Base-by-base conservation (phyloP, 1,284 basidiomycete genomes). In the Cronartium quercuum region DNA sequence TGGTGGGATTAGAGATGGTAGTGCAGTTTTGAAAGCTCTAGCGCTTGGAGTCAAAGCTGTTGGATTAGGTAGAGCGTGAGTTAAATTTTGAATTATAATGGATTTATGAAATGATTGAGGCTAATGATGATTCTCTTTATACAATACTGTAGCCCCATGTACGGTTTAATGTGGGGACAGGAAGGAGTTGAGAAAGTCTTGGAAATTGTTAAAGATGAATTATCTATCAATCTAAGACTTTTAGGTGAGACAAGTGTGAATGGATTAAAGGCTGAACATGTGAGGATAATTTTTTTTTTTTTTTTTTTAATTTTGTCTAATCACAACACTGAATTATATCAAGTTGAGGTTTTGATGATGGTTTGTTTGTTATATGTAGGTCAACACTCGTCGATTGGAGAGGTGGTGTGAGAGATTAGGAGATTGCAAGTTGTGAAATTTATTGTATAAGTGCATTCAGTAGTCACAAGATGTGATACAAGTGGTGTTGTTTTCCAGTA, bases 11-110 rank as follows among this genome's bases (percentile, higher is more conserved):
- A 76, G 81, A 0, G 76, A 78, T 2, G 80, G 81, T 13, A 77
- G 76, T 2, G 80, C 81, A 61, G 76, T 79, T 57, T 78, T 81
- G 76, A 81, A 80, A 57, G 81, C 81, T 0, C 73, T 82, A 7
- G 80, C 80, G 5, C 75, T 82, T 9, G 80, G 81, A 0, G 81
- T 80, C 0, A 77, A 79, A 15, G 78, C 75, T 37, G 76, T 78
- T 60, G 68, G 78, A 62, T 76, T 81, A 60, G 79, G 77, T 29
- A 29, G 58, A 35, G 7, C 18, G 51, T 55, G 9, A 10, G 51
- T 55, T 1, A 21, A 21, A 4, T 51, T 12, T 55, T 55, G n/a
- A n/a, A n/a, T 55, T 10, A 9, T 6, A 21, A 21, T 21, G n/a
- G n/a, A 4, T 5, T 55, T 55, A 6, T 13, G 51, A 55, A 55